Base-by-base conservation (phyloP, 176 grass and related monocot species). In the Aegilops bicornis region DNA sequence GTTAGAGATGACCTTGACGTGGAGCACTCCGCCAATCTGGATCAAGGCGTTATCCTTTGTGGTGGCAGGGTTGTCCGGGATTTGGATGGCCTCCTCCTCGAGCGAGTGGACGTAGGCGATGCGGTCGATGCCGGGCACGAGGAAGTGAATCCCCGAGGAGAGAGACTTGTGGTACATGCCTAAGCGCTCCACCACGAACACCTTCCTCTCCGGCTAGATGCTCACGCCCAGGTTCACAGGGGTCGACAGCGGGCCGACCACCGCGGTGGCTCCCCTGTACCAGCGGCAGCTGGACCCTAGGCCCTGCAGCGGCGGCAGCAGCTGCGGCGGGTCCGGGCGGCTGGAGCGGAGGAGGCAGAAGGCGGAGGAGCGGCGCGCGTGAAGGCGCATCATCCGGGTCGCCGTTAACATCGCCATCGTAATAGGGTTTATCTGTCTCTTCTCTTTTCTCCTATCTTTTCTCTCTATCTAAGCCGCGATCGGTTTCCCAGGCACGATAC, bases 71-170 rank as follows among this genome's bases (percentile, higher is more conserved):
- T 98, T 93, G 84, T 92, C 61, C 2, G 95, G 83, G 50, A 98
- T 98, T 6, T 87, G 89, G 31, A 95, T 95, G 22, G 93, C 85
- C 91, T 98, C 93, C 87, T 98, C 95, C 88, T 95, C 87, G 69
- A 98, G 91, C 25, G 93, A 95, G 82, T 98, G 95, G 12, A 95
- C 91, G 76, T 98, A 98, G 8, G 95, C 83, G 40, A 98, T 92
- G 37, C 95, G 89, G 72, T 98, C 95, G 27, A 95, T 80, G 2
- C 76, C 52, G 9, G 93, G 95, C 25, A 95, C 88, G 1, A 98
- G 89, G 47, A 93, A n/a, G 72, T 98, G 95, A 14, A 98, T 95
- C 54, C 85, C 90, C 4, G 13, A 50, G 47, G 47, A 16, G 47
- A 50, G 47, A 0, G 47, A 6, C 47, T 50, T 16, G 47, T 5